These are phyloP conservation scores for Cystofilobasidium bisporidii DNA, from an alignment of 768 basidiomycete species.

Conservation along the genomic window DNA sequence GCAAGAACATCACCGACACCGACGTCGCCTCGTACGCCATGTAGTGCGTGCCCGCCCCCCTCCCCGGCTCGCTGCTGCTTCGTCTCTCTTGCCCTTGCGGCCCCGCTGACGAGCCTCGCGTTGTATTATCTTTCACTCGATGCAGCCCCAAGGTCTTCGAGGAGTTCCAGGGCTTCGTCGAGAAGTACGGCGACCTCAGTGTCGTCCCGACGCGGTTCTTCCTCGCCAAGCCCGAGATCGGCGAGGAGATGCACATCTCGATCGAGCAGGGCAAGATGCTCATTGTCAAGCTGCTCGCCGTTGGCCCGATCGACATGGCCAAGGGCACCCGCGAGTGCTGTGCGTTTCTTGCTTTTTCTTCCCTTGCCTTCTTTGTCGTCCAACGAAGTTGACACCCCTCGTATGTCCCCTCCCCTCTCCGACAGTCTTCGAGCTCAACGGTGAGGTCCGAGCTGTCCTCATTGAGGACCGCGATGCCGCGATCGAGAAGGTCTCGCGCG, in stretches of 20 bases:
- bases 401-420: background rate
- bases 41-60: conserved; percentile 49
- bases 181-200: conserved; percentile 93
- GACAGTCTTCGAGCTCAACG: conserved; percentile 32
- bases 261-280: conserved; percentile 88
- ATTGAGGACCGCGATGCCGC: conserved; percentile 97
- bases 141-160: conserved; percentile 67
- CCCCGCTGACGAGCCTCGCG: no score
- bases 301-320: conserved; percentile 84
- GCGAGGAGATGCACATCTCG: conserved; percentile 93
- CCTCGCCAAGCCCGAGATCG: conserved; percentile 78
- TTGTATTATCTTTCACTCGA: no score
- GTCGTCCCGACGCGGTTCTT: conserved; percentile 95
- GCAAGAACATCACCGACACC: conserved; percentile 82
- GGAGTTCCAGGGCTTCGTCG: conserved; percentile 87
- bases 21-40: conserved; percentile 95
- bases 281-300: conserved; percentile 89
- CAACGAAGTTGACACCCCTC: background rate
- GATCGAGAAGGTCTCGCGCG: conserved; percentile 84
- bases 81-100: background rate
- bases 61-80: background rate
- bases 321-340: conserved; percentile 86
- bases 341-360: background rate
- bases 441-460: conserved; percentile 79
- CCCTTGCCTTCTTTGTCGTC: background rate